These are phyloP conservation scores for Aphanocladium album DNA, from an alignment of 2,329 filamentous ascomycete genomes.

Conservation along the genomic window DNA sequence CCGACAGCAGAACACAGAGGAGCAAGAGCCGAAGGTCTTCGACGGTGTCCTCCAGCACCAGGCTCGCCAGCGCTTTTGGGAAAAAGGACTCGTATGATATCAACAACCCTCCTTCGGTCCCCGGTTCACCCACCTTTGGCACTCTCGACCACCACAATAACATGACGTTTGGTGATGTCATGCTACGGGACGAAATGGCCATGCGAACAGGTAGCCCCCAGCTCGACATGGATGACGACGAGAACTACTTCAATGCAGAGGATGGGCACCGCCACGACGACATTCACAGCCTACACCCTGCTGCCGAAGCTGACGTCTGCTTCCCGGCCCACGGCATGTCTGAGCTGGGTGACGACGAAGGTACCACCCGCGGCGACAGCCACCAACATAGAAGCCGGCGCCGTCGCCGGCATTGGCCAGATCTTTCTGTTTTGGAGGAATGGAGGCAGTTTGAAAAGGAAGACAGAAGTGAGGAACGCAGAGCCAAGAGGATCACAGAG, in stretches of 20 bases:
- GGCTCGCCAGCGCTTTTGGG: constrained; percentile 28
- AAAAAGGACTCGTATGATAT: constrained; percentile 51
- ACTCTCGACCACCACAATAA: constrained; percentile 43
- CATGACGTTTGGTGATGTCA: constrained; percentile 61
- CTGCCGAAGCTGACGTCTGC: constrained; percentile 84
- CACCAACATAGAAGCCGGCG: constrained; percentile 44
- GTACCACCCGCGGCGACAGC: constrained; percentile 38
- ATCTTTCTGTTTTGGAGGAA: constrained; percentile 76
- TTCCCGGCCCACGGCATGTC: constrained; percentile 72
- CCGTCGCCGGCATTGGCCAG: constrained; percentile 75
- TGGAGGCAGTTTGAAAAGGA: constrained; percentile 92
- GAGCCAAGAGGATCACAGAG: constrained; percentile 88
- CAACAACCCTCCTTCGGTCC: constrained; percentile 65
- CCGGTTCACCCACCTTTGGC: constrained; percentile 53
- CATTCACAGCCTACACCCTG: constrained; percentile 47
- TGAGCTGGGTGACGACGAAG: constrained; percentile 75
- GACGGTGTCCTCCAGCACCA: constrained; percentile 46
- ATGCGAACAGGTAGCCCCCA: constrained; percentile 28
- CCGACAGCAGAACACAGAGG: constrained; percentile 30
- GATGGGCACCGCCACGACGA: constrained; percentile 26
- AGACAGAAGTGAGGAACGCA: constrained; percentile 67
- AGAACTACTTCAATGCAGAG: constrained; percentile 27
- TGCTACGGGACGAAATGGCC: constrained; percentile 62
- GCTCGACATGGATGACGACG: constrained; percentile 25
- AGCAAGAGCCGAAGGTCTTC: constrained; percentile 43